Base-by-base conservation (phyloP, 805 yeast species). In the Saturnispora diversa region DNA sequence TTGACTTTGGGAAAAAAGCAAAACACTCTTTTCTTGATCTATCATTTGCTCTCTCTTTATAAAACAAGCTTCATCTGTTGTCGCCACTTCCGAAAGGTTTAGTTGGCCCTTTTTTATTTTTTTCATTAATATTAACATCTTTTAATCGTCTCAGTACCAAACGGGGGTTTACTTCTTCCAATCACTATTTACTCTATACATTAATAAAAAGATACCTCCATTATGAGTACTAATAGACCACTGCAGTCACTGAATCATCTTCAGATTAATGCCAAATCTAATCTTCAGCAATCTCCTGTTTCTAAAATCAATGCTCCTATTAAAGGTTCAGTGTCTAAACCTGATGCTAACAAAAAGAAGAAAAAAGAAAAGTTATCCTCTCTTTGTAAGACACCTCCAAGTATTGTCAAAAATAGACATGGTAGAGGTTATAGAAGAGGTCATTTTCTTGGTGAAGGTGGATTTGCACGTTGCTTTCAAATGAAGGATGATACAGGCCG, bases 391-490 rank as follows among this genome's bases (percentile, higher is more conserved):
- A 92, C 98, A 2, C 98, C 98, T 2, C 98, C 98, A 26, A 82
- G 95, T 13, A 72, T 88, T 49, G 94, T 92, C 50, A 74, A 90
- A 51, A 85, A 92, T 31, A 75, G 88, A 63, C 71, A 74, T 44
- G 96, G 96, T 32, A 76, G 84, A 56, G 94, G 87, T 52, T 92
- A 84, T 62, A 85, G 83, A 48, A 75, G 97, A 57, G 97, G 97
- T 2, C 70, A 70, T 44, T 88, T 87, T 53, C 68, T 92, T 26
- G 98, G 98, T 27, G 97, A 90, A 65, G 99, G 99, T 45, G 99
- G 99, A 0, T 92, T 92, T 68, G 99, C 98, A 13, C 77, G 97
- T 56, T 92, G 99, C 59, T 92, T 92, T 65, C 97, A 92, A 60
- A 92, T 92, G 70, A 85, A 83, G 58, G 95, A 88, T 63, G 82